Percentiles rank a stretch among this genome's conserved stretches.
phyloP scores from a whole-genome alignment of 495 filamentous ascomycete species.

The Daldinia grandis region DNA sequence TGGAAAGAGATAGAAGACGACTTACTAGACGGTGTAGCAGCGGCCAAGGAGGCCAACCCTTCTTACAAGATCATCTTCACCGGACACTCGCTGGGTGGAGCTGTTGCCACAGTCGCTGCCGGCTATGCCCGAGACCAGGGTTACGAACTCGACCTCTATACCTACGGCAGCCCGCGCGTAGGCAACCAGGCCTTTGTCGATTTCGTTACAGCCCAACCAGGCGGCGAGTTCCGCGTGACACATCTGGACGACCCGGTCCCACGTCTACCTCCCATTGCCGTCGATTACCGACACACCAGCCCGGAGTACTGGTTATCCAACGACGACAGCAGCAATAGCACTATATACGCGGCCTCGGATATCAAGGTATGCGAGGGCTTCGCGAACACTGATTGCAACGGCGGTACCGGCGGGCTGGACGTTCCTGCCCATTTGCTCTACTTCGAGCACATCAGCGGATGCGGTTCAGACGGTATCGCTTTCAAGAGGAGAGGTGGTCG shows the following conservation, averaged over 20 bases:
- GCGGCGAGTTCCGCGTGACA: slow-evolving; percentile 69
- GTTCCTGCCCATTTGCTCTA: slow-evolving; percentile 49
- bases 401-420: slow-evolving; percentile 44
- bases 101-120: slow-evolving; percentile 68
- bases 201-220: slow-evolving; percentile 61
- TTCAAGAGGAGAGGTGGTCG: slow-evolving; percentile 30
- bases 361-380: slow-evolving; percentile 51
- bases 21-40: slow-evolving; percentile 36
- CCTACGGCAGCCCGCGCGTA: slow-evolving; percentile 73
- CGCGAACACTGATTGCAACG: slow-evolving; percentile 53
- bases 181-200: slow-evolving; percentile 65
- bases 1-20: slow-evolving; percentile 47
- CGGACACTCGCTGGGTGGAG: slow-evolving; percentile 75
- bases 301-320: slow-evolving; percentile 70
- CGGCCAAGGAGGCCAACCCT: slow-evolving; percentile 51
- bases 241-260: slow-evolving; percentile 74
- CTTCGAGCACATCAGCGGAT: slow-evolving; percentile 48
- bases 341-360: slow-evolving; percentile 40
- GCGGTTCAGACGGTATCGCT: slow-evolving; percentile 30
- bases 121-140: slow-evolving; percentile 64
- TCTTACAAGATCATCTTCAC: slow-evolving; percentile 65
- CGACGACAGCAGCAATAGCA: slow-evolving; percentile 31
- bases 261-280: slow-evolving; percentile 62
- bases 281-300: slow-evolving; percentile 68
- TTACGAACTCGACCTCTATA: slow-evolving; percentile 58